A percentile compares a stretch with the other conserved stretches of the same genome.
phyloP scores from a whole-genome alignment of 2,329 filamentous ascomycete genomes.

The Grosmannia huntii region DNA sequence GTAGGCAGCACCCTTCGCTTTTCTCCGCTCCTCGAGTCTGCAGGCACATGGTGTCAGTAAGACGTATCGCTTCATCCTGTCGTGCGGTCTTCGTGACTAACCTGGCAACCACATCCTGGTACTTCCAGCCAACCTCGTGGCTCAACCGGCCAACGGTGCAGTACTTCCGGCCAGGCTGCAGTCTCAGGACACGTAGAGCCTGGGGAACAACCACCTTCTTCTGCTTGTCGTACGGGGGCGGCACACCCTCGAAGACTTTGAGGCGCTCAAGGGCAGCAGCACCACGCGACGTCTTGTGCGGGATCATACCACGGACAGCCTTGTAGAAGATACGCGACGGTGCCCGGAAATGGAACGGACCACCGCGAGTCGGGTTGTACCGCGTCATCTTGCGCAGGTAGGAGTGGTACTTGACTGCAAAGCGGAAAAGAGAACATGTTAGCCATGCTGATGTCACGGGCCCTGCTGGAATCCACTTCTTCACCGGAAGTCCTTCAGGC shows the following conservation, averaged over 20 bases:
- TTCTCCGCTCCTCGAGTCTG: constrained; percentile 98
- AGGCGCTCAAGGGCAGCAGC: constrained; percentile 93
- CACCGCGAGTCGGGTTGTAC: constrained; percentile 98
- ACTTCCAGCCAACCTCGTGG: constrained; percentile 99
- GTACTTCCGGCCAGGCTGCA: constrained; percentile 99
- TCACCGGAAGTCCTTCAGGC: neutral
- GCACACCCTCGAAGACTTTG: constrained; percentile 99
- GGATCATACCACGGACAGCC: constrained; percentile 99
- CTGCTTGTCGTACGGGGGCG: constrained; percentile 98
- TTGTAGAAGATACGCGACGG: constrained; percentile 99
- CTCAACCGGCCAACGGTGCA: constrained; percentile 96
- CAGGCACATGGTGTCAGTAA: constrained; percentile 6
- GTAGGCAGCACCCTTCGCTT: constrained; percentile 98
- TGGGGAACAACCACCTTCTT: constrained; percentile 99
- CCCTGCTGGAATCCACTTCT: neutral
- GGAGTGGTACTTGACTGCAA: constrained; percentile 97
- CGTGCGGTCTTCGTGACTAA: constrained; percentile 38
- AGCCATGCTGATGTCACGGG: neutral
- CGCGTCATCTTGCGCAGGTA: constrained; percentile 99
- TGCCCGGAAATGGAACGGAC: constrained; percentile 99
- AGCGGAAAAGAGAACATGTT: constrained; percentile 4
- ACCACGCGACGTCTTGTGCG: constrained; percentile 98
- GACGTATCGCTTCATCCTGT: neutral
- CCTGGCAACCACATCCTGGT: constrained; percentile 98
- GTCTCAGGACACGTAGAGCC: constrained; percentile 87